Evolutionary conservation across 1,284 basidiomycete species (phyloP).

Genomic region (Termitomyces sp.): DNA sequence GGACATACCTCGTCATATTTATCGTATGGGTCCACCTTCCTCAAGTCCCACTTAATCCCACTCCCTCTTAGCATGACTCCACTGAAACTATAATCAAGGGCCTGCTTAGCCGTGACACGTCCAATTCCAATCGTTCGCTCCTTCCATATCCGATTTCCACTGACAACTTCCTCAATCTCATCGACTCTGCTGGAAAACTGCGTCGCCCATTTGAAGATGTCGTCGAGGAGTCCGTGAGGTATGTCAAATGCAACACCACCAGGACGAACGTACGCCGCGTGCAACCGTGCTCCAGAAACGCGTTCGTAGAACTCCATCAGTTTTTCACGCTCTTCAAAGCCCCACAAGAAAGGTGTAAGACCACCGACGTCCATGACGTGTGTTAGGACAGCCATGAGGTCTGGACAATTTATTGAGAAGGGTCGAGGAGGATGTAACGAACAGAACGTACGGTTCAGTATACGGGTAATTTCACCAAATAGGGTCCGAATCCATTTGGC

Average conservation of each 20-base stretch:
- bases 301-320: slow-evolving; percentile 99
- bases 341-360: slow-evolving; percentile 98
- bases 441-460: slow-evolving; percentile 77
- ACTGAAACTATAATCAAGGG: slow-evolving; percentile 90
- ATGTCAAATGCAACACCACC: slow-evolving; percentile 98
- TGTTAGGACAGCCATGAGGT: slow-evolving; percentile 96
- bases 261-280: slow-evolving; percentile 97
- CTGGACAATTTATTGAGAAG: slow-evolving; percentile 28
- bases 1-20: slow-evolving; percentile 83
- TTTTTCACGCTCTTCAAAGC: slow-evolving; percentile 99
- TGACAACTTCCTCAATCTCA: slow-evolving; percentile 97
- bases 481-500: slow-evolving; percentile 98
- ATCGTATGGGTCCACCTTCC: slow-evolving; percentile 92
- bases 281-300: slow-evolving; percentile 95
- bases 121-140: slow-evolving; percentile 90
- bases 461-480: slow-evolving; percentile 95
- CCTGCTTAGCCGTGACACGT: slow-evolving; percentile 87
- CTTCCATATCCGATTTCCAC: slow-evolving; percentile 98
- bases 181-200: slow-evolving; percentile 91
- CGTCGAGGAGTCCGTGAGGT: slow-evolving; percentile 93
- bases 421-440: neutral
- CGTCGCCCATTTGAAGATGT: slow-evolving; percentile 97
- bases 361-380: slow-evolving; percentile 98
- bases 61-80: slow-evolving; percentile 97
- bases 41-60: slow-evolving; percentile 93